These are phyloP conservation scores for Citrus unshiu DNA, from an alignment of 345 rosid genomes.

Conservation along the genomic window DNA sequence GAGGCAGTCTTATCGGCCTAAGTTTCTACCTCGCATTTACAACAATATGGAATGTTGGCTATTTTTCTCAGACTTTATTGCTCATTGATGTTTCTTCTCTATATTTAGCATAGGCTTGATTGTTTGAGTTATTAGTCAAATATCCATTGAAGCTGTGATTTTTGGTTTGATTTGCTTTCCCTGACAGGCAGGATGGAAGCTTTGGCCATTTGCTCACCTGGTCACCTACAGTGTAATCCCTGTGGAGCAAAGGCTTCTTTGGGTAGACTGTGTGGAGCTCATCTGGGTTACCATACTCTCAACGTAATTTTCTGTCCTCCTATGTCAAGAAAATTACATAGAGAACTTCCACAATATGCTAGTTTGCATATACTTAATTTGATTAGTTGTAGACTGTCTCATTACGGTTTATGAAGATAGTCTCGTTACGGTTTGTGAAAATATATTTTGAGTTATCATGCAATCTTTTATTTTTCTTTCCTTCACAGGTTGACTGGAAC, in stretches of 20 bases:
- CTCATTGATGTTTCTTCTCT: not conserved
- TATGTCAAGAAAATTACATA: not conserved
- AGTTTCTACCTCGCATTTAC: not conserved
- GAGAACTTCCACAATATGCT: not conserved
- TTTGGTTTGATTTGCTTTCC: conserved; percentile 6
- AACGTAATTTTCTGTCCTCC: conserved; percentile 42
- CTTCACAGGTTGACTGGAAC: not conserved
- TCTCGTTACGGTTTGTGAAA: not conserved
- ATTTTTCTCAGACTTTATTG: not conserved
- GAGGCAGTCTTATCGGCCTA: not conserved
- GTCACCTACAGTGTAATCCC: conserved; percentile 80
- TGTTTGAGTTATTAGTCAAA: not conserved
- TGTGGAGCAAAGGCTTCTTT: conserved; percentile 87
- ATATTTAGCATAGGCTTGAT: not conserved
- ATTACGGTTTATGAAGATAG: not conserved
- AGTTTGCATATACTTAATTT: not conserved
- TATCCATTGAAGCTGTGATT: not conserved
- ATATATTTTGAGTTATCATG: not conserved
- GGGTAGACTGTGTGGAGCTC: conserved; percentile 95
- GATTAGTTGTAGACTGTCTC: not conserved
- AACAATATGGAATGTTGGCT: not conserved
- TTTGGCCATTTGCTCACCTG: conserved; percentile 94
- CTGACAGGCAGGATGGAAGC: conserved; percentile 90
- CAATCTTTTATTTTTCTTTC: not conserved
- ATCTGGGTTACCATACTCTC: conserved; percentile 93